Conservation (phyloP, 202 grass and related monocot species). For the Setaria viridis region DNA sequence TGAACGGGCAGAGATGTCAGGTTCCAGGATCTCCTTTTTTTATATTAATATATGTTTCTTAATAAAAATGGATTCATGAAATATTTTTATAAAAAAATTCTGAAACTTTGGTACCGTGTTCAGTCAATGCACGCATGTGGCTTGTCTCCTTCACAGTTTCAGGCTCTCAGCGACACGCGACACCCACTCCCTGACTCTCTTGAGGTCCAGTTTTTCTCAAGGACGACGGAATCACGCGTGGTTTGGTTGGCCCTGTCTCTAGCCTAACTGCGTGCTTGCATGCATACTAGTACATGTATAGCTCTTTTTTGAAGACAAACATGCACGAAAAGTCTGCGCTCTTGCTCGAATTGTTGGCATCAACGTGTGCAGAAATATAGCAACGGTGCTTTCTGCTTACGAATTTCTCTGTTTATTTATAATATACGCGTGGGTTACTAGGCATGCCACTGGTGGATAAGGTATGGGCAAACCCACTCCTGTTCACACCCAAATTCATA, state of each 20-base stretch:
- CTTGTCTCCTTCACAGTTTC: not conserved
- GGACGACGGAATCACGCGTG: not conserved
- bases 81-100: too few species aligned
- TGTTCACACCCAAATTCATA: too few species aligned
- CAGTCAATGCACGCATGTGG: conserved; percentile 10
- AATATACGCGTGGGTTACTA: too few species aligned
- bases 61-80: not conserved
- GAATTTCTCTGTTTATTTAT: too few species aligned
- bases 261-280: not conserved
- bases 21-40: not conserved
- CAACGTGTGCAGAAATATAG: too few species aligned
- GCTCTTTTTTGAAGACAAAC: not conserved
- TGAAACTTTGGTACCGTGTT: not conserved
- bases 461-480: too few species aligned
- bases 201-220: not conserved
- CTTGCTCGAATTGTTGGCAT: not conserved
- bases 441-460: too few species aligned
- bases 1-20: not conserved
- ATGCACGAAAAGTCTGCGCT: not conserved
- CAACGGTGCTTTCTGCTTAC: not conserved
- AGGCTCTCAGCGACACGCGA: not conserved
- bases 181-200: not conserved
- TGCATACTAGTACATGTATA: not conserved
- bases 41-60: too few species aligned
- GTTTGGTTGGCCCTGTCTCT: not conserved